Evolutionary conservation across 1,284 basidiomycete genomes (phyloP).

Genomic region (Naganishia albida): DNA sequence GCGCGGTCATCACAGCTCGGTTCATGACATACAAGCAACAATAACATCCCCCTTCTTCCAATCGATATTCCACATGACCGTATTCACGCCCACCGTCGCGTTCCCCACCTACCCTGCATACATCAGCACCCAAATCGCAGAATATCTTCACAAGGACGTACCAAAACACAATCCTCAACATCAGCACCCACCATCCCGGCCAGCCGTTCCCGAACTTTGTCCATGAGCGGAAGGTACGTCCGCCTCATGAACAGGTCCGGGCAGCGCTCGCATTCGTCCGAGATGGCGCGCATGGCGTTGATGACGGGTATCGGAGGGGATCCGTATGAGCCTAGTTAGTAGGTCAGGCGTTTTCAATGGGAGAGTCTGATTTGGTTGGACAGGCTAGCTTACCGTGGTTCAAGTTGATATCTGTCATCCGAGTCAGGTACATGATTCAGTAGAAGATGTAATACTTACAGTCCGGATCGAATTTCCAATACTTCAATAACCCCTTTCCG

Average conservation of each 20-base stretch:
- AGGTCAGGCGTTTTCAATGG: neutral
- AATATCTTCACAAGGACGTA: neutral
- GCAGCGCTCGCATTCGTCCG: conserved; percentile 60
- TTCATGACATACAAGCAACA: conserved; percentile 54
- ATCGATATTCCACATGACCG: conserved; percentile 64
- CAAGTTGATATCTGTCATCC: conserved; percentile 58
- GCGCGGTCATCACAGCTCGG: neutral
- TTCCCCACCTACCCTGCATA: conserved; percentile 52
- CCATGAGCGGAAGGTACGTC: conserved; percentile 54
- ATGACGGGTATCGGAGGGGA: conserved; percentile 65
- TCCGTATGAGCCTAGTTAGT: conserved; percentile 65
- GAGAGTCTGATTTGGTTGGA: neutral
- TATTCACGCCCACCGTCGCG: conserved; percentile 67
- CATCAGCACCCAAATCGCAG: neutral
- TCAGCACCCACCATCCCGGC: conserved; percentile 65
- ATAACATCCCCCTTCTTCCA: conserved; percentile 61
- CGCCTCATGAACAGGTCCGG: conserved; percentile 67
- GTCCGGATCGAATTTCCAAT: conserved; percentile 62
- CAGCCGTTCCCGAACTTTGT: conserved; percentile 58
- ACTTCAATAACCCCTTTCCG: conserved; percentile 62
- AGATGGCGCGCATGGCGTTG: conserved; percentile 58
- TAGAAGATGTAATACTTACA: conserved; percentile 44
- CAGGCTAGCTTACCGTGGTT: conserved; percentile 60
- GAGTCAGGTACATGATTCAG: neutral
- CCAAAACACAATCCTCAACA: conserved; percentile 65